A percentile compares a stretch with the other conserved stretches of the same genome.
These are phyloP conservation scores for Eutrema salsugineum DNA, from an alignment of 441 rosid genomes.

Conservation along the genomic window DNA sequence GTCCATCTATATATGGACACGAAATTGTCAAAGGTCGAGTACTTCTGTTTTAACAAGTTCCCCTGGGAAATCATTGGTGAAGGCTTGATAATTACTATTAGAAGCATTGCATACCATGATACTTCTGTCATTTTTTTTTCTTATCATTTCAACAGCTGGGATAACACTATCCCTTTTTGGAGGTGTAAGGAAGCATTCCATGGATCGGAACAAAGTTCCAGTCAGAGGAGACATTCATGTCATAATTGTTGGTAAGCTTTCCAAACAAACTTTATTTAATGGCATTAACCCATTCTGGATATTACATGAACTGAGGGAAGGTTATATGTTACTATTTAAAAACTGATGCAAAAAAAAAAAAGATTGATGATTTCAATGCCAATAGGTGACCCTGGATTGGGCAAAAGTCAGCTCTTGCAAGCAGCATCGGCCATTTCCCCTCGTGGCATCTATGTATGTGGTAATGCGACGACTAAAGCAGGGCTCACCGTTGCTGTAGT, in stretches of 20 bases:
- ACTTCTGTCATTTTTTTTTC: not conserved
- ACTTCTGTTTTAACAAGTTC: constrained; percentile 4
- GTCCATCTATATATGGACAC: constrained; percentile 98
- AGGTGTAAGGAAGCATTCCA: constrained; percentile 90
- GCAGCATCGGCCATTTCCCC: constrained; percentile 97
- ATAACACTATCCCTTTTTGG: constrained; percentile 92
- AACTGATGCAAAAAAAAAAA: not conserved
- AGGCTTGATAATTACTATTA: constrained; percentile 1
- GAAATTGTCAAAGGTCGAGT: constrained; percentile 92
- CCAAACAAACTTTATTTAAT: not conserved
- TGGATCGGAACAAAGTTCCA: constrained; percentile 93
- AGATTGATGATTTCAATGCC: constrained; percentile 15
- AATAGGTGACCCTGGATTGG: constrained; percentile 98
- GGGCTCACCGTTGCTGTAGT: constrained; percentile 99
- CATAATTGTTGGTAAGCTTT: constrained; percentile 83
- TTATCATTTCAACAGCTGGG: constrained; percentile 62
- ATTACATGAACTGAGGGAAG: constrained; percentile 3
- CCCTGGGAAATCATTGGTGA: not conserved
- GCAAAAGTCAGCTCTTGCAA: constrained; percentile 97
- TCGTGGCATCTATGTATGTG: constrained; percentile 98
- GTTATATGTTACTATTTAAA: not conserved
- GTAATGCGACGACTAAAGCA: constrained; percentile 95
- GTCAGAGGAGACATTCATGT: constrained; percentile 99
- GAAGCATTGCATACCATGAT: constrained; percentile 4
- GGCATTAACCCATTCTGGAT: not conserved